Conservation (phyloP, 768 basidiomycete genomes). For the Termitomyces sp. region DNA sequence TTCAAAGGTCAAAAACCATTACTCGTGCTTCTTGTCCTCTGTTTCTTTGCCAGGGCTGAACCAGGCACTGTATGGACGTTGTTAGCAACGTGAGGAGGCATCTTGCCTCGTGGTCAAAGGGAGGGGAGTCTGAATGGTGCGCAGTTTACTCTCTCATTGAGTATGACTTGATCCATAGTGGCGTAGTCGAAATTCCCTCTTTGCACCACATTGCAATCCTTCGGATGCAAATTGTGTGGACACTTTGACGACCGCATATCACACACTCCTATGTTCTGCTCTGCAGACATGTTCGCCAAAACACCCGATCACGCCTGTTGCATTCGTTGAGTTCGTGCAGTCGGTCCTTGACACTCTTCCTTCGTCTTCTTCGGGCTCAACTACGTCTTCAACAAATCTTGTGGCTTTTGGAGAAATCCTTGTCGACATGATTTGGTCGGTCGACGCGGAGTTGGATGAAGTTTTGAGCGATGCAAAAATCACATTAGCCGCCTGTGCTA, state of each 20-base stretch:
- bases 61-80: conserved; percentile 48
- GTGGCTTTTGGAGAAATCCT: conserved; percentile 61
- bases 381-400: conserved; percentile 41
- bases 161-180: conserved; percentile 8
- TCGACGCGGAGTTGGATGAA: conserved; percentile 77
- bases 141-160: conserved; percentile 18
- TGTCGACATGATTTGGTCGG: conserved; percentile 79
- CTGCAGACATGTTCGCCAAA: conserved; percentile 54
- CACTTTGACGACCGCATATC: conserved; percentile 62
- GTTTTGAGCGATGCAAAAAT: conserved; percentile 51
- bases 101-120: conserved; percentile 51
- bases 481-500: conserved; percentile 30
- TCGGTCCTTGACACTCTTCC: conserved; percentile 59
- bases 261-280: conserved; percentile 59
- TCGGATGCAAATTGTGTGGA: conserved; percentile 49
- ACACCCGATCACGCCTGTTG: conserved; percentile 40
- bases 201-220: conserved; percentile 56
- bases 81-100: conserved; percentile 47
- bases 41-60: not conserved
- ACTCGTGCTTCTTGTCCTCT: not conserved
- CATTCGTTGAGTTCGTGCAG: conserved; percentile 61
- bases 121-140: conserved; percentile 64
- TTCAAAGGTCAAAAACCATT: not conserved
- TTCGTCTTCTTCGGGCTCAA: conserved; percentile 62
- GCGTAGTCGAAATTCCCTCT: conserved; percentile 58